Conservation (phyloP, 2,329 filamentous ascomycete species). For the Tolypocladium pustulatum region DNA sequence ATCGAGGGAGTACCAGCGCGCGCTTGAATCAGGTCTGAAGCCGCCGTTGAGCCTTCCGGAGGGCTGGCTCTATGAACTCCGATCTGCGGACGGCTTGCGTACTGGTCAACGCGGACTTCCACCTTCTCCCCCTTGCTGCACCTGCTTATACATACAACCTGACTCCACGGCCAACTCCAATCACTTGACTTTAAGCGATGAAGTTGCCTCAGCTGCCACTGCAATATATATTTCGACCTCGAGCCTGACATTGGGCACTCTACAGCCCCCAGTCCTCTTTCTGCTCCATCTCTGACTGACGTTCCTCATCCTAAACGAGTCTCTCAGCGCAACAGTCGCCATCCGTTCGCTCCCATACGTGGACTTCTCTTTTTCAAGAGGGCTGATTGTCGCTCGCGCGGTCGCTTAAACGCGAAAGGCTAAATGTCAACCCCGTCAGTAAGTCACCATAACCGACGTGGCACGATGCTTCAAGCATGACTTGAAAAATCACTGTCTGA, state of each 20-base stretch:
- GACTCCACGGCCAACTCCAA: neutral
- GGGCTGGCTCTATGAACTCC: neutral
- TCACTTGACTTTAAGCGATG: neutral
- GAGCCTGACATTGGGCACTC: neutral
- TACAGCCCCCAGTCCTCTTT: neutral
- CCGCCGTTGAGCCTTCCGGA: neutral
- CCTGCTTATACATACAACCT: neutral
- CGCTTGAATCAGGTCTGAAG: constrained; percentile 2
- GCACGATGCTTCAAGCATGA: neutral
- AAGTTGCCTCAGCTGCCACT: neutral
- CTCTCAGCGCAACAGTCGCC: neutral
- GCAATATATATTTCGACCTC: neutral
- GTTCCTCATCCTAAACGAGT: neutral
- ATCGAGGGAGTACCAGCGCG: neutral
- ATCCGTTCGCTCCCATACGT: neutral
- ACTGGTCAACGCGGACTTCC: neutral
- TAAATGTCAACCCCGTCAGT: constrained; percentile 13
- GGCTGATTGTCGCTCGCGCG: neutral
- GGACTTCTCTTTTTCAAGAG: neutral
- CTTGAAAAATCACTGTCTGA: neutral
- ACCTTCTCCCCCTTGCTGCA: neutral
- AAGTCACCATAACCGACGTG: constrained; percentile 4
- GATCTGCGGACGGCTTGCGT: neutral
- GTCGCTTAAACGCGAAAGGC: neutral
- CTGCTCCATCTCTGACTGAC: neutral